A percentile compares a stretch with the other conserved stretches of the same genome.
Conservation (phyloP, 192 early-diverging fungal genomes). For the Entomortierella lignicola region DNA sequence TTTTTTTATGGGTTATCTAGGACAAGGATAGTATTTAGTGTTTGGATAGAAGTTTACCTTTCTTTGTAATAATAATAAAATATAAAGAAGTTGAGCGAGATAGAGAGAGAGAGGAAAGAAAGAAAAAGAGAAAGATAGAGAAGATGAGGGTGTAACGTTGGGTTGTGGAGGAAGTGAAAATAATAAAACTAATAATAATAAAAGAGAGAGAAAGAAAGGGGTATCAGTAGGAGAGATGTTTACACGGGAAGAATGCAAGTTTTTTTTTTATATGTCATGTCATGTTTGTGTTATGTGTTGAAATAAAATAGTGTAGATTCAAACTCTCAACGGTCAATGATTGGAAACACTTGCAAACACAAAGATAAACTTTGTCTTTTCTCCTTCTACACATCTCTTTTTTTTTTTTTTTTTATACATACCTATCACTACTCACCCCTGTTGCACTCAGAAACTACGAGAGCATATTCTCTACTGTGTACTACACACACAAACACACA, state of each 20-base stretch:
- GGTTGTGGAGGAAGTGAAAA: constrained; percentile 10
- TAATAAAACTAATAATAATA: background rate
- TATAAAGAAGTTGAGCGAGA: background rate
- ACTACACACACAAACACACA: background rate
- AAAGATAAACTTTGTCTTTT: background rate
- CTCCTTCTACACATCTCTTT: background rate
- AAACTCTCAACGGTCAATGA: background rate
- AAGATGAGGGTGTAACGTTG: background rate
- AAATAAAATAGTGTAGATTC: background rate
- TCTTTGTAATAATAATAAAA: background rate
- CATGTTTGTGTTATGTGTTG: too few species aligned
- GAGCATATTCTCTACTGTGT: background rate
- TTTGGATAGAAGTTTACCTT: background rate
- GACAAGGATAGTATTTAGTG: too few species aligned
- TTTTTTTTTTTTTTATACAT: background rate
- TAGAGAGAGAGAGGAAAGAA: background rate
- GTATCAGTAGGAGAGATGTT: background rate
- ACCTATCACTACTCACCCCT: background rate
- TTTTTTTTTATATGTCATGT: too few species aligned
- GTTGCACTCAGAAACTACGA: background rate
- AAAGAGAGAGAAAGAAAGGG: background rate
- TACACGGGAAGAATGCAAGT: background rate
- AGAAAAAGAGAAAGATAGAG: background rate
- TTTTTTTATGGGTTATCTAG: too few species aligned
- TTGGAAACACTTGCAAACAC: background rate